Conservation (phyloP, 106 monocot species). For the Acorus calamus region DNA sequence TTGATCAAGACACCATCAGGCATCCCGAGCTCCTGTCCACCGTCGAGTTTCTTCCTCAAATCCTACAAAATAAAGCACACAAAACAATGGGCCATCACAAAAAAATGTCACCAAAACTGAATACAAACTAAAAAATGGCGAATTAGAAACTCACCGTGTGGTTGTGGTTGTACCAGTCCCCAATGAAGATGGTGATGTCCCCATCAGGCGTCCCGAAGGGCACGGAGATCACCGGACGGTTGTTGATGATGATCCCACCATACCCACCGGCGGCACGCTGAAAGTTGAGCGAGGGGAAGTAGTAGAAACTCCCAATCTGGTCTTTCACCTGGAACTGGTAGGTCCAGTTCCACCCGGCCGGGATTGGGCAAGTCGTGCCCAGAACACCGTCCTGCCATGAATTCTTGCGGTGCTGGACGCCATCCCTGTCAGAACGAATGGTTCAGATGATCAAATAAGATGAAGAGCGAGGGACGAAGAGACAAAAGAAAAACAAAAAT, state of each 20-base stretch:
- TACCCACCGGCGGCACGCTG: slow-evolving; percentile 53
- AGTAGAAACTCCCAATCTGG: slow-evolving; percentile 45
- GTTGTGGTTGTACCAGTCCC: slow-evolving; percentile 45
- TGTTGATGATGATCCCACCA: slow-evolving; percentile 40
- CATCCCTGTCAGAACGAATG: slow-evolving; percentile 23
- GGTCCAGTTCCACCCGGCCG: slow-evolving; percentile 43
- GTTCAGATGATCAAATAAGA: no score
- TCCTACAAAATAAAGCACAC: slow-evolving; percentile 17
- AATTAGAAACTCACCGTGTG: no score
- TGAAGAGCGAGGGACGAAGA: no score
- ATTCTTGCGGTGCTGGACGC: slow-evolving; percentile 42
- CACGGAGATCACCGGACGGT: slow-evolving; percentile 29
- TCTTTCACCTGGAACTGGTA: slow-evolving; percentile 20
- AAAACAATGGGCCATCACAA: neutral
- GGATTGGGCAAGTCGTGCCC: slow-evolving; percentile 50
- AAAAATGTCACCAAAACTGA: no score
- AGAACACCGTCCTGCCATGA: slow-evolving; percentile 48
- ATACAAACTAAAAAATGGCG: no score
- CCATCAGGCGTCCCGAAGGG: slow-evolving; percentile 36
- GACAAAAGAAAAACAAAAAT: neutral
- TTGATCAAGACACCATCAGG: slow-evolving; percentile 85
- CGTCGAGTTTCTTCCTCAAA: slow-evolving; percentile 54
- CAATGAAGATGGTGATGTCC: slow-evolving; percentile 40
- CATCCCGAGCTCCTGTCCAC: slow-evolving; percentile 61
- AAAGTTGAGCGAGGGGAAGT: slow-evolving; percentile 39